Conservation (phyloP, 768 basidiomycete species). For the Favolaschia claudopus region DNA sequence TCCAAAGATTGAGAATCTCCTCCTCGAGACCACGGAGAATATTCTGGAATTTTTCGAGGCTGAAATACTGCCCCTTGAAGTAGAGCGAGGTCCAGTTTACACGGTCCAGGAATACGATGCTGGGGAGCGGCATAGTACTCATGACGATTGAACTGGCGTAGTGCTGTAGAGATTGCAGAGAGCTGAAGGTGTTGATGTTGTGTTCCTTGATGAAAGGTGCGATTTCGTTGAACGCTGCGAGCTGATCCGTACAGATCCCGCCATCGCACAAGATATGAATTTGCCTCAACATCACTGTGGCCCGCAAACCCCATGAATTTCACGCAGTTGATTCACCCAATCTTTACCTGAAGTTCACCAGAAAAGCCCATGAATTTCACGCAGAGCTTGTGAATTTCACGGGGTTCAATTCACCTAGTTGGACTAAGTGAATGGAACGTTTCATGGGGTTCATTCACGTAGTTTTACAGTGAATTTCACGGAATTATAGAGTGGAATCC, state of each 20-base stretch:
- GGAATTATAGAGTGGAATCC: no score
- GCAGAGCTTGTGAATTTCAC: no score
- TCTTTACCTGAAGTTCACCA: no score
- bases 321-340: no score
- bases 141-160: conserved; percentile 23
- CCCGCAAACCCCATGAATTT: no score
- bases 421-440: no score
- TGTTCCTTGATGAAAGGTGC: conserved; percentile 18
- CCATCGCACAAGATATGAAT: not conserved
- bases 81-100: conserved; percentile 16
- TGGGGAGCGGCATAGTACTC: conserved; percentile 13
- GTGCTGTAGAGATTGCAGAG: conserved; percentile 24
- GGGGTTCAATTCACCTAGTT: no score
- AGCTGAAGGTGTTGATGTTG: conserved; percentile 23
- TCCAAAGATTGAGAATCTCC: conserved; percentile 19
- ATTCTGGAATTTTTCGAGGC: not conserved
- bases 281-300: no score
- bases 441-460: no score
- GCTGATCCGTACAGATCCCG: not conserved
- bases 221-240: not conserved
- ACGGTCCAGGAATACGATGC: conserved; percentile 26
- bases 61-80: conserved; percentile 22
- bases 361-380: no score
- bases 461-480: no score
- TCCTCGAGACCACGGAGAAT: conserved; percentile 16